Evolutionary conservation across 805 yeast genomes (phyloP).

Genomic region (Kluyveromyces lactis): DNA sequence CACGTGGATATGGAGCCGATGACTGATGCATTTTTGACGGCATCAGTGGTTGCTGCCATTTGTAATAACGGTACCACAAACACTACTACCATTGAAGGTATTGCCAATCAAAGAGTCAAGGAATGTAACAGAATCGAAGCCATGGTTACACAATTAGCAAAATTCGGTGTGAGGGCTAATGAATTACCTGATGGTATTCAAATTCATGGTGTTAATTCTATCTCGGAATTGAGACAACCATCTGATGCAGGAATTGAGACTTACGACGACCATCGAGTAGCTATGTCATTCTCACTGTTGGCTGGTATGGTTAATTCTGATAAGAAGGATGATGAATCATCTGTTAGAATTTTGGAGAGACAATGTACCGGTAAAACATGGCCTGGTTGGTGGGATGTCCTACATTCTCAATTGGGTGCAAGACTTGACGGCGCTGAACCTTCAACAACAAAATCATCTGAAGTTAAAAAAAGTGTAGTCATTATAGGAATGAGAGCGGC

Average conservation of each 20-base stretch:
- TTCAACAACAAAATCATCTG: slow-evolving; percentile 9
- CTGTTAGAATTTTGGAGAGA: slow-evolving; percentile 75
- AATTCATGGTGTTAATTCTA: slow-evolving; percentile 57
- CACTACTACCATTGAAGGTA: slow-evolving; percentile 80
- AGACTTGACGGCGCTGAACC: slow-evolving; percentile 66
- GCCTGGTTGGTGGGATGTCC: slow-evolving; percentile 99
- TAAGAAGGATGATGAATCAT: slow-evolving; percentile 26
- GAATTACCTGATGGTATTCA: slow-evolving; percentile 92
- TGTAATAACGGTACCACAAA: slow-evolving; percentile 45
- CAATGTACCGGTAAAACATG: slow-evolving; percentile 94
- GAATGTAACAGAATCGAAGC: slow-evolving; percentile 96
- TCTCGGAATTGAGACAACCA: slow-evolving; percentile 47
- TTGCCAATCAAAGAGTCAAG: slow-evolving; percentile 96
- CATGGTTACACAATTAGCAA: slow-evolving; percentile 80
- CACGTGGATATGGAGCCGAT: slow-evolving; percentile 97
- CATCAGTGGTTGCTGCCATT: slow-evolving; percentile 93
- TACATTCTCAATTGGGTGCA: slow-evolving; percentile 61
- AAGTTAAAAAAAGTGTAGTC: slow-evolving; percentile 41
- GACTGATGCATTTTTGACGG: slow-evolving; percentile 98
- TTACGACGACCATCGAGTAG: slow-evolving; percentile 96
- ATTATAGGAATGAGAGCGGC: slow-evolving; percentile 98
- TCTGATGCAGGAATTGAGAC: slow-evolving; percentile 53
- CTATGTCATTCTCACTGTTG: slow-evolving; percentile 89
- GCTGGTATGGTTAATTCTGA: slow-evolving; percentile 53
- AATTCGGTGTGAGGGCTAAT: slow-evolving; percentile 79